Evolutionary conservation across 148 eudicot genomes (phyloP).

Genomic region (Fagopyrum homotropicum): DNA sequence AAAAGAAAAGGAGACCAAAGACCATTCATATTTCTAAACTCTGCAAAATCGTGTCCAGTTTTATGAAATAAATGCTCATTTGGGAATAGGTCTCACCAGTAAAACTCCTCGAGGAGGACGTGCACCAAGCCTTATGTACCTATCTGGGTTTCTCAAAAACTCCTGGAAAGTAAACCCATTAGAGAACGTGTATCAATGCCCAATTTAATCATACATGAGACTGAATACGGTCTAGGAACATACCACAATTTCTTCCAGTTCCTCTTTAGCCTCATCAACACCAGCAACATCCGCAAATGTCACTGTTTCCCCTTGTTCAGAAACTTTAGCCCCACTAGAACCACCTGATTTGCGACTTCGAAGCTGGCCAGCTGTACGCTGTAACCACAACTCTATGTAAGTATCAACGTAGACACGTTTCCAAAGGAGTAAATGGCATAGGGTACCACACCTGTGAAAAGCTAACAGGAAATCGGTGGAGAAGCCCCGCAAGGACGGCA

Average conservation of each 20-base stretch:
- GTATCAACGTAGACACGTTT: conserved; percentile 10
- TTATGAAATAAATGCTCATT: neutral
- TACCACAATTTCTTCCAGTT: conserved; percentile 99
- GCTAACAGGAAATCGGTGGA: conserved; percentile 67
- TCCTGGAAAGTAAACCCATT: conserved; percentile 45
- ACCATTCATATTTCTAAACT: neutral
- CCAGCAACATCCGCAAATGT: conserved; percentile 98
- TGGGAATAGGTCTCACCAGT: conserved; percentile 54
- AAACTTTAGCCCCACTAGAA: conserved; percentile 64
- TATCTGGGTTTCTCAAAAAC: conserved; percentile 84
- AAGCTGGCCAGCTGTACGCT: conserved; percentile 78
- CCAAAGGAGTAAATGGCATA: conserved; percentile 2
- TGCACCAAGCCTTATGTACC: conserved; percentile 80
- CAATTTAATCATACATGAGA: neutral
- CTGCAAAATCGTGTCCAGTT: neutral
- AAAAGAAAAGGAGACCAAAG: neutral
- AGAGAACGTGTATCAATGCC: neutral
- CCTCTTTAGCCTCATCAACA: conserved; percentile 98
- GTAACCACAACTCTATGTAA: conserved; percentile 16
- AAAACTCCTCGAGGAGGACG: conserved; percentile 99
- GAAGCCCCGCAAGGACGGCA: conserved; percentile 72
- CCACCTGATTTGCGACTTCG: conserved; percentile 76
- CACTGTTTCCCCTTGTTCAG: conserved; percentile 70
- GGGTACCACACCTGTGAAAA: conserved; percentile 64
- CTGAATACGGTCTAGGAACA: conserved; percentile 9